These are phyloP conservation scores for Thraustochytrium aureum DNA, from an alignment of 352 stramenopile genomes.

Conservation along the genomic window DNA sequence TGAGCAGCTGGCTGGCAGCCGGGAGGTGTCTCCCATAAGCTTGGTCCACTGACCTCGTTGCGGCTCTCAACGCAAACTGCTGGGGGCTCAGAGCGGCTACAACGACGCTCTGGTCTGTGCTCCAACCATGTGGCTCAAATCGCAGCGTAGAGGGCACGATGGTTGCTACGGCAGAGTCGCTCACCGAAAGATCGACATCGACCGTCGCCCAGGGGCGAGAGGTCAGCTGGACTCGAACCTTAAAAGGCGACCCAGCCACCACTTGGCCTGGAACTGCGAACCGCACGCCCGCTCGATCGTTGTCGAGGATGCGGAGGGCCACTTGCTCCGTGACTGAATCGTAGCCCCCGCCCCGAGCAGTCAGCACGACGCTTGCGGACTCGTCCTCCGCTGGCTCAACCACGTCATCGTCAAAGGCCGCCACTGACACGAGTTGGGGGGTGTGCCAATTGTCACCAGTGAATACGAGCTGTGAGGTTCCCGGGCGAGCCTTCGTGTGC, in stretches of 20 bases:
- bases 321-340: neutral
- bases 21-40: no score
- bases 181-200: neutral
- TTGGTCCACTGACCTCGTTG: no score
- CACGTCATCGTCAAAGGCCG: conserved; percentile 43
- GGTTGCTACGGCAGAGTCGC: neutral
- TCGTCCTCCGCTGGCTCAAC: neutral
- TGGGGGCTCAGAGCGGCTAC: neutral
- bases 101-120: neutral
- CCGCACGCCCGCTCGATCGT: no score
- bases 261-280: no score
- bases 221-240: neutral
- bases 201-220: neutral
- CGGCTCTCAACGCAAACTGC: neutral
- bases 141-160: neutral
- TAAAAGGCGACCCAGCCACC: no score
- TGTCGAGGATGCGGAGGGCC: conserved; percentile 25
- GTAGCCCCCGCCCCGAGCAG: neutral
- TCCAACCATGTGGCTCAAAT: conserved; percentile 6
- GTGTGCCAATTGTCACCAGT: conserved; percentile 1
- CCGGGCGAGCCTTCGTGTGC: conserved; percentile 4
- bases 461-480: conserved; percentile 14
- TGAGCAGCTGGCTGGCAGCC: no score
- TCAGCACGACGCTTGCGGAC: neutral
- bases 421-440: conserved; percentile 28